These are phyloP conservation scores for Pelargonium myrrhifolium DNA, from an alignment of 441 rosid genomes.

Conservation along the genomic window DNA sequence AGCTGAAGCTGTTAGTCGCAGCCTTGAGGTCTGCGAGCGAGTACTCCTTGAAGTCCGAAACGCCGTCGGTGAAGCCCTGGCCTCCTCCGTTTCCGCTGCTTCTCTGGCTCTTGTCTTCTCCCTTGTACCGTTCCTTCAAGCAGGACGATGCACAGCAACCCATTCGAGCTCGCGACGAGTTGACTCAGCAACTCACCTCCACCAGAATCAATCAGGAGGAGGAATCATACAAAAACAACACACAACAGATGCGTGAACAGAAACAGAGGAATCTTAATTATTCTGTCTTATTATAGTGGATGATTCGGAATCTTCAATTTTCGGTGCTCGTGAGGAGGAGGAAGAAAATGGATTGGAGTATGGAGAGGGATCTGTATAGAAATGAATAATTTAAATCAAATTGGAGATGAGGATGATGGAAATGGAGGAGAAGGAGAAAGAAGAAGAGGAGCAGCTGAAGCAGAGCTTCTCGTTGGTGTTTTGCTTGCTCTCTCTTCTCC, in stretches of 20 bases:
- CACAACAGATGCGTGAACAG: no score
- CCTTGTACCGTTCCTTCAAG: neutral
- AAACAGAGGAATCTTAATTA: no score
- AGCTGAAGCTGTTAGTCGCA: constrained; percentile 48
- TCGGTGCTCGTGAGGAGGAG: no score
- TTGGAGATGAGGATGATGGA: neutral
- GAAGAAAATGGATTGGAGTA: neutral
- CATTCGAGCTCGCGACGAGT: neutral
- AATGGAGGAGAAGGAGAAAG: neutral
- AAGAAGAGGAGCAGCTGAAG: neutral
- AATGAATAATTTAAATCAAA: neutral
- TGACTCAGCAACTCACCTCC: no score
- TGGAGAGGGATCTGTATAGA: neutral
- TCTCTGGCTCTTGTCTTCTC: neutral
- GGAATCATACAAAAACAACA: no score
- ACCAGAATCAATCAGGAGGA: no score
- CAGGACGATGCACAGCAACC: neutral
- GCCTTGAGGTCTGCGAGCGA: constrained; percentile 16
- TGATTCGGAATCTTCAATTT: no score
- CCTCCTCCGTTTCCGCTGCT: neutral
- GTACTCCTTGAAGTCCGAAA: constrained; percentile 22
- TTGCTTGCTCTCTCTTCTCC: neutral
- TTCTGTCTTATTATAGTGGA: no score
- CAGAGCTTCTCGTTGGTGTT: neutral
- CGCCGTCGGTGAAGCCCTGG: neutral